Percentiles rank a stretch among this genome's conserved stretches.
These are phyloP conservation scores for Fomes fomentarius DNA, from an alignment of 1,284 basidiomycete genomes.

Conservation along the genomic window DNA sequence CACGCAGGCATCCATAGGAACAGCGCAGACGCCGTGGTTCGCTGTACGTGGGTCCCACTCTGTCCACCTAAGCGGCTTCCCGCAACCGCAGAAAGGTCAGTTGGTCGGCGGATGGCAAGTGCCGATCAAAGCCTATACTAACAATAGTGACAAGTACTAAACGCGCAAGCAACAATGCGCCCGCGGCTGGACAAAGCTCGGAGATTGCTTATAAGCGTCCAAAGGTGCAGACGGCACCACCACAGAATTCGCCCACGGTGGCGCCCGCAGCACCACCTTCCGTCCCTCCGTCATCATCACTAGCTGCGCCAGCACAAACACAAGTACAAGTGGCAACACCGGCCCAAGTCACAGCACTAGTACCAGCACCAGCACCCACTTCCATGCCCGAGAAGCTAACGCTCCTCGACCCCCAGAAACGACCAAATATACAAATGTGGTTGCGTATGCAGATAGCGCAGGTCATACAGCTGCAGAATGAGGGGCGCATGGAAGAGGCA, in stretches of 20 bases:
- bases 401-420: not conserved
- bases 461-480: not conserved
- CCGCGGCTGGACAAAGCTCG: slow-evolving; percentile 26
- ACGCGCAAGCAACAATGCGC: slow-evolving; percentile 18
- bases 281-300: slow-evolving; percentile 1
- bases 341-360: not conserved
- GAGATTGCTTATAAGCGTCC: slow-evolving; percentile 30
- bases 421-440: not conserved
- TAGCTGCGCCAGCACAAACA: slow-evolving; percentile 1
- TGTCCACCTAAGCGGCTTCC: slow-evolving; percentile 53
- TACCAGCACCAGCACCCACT: too few species aligned
- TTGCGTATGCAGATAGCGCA: slow-evolving; percentile 1
- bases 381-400: not conserved
- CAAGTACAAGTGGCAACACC: not conserved
- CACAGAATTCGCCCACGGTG: slow-evolving; percentile 24
- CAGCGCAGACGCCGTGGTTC: slow-evolving; percentile 58
- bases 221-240: slow-evolving; percentile 23
- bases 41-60: slow-evolving; percentile 46
- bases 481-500: slow-evolving; percentile 9
- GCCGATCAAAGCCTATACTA: too few species aligned
- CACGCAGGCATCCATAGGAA: slow-evolving; percentile 40
- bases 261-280: slow-evolving; percentile 13
- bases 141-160: slow-evolving; percentile 16
- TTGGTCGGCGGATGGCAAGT: not conserved
- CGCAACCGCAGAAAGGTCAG: slow-evolving; percentile 45